These are phyloP conservation scores for Ceratocystis alfenasii DNA, from an alignment of 2,329 filamentous ascomycete species.

Conservation along the genomic window DNA sequence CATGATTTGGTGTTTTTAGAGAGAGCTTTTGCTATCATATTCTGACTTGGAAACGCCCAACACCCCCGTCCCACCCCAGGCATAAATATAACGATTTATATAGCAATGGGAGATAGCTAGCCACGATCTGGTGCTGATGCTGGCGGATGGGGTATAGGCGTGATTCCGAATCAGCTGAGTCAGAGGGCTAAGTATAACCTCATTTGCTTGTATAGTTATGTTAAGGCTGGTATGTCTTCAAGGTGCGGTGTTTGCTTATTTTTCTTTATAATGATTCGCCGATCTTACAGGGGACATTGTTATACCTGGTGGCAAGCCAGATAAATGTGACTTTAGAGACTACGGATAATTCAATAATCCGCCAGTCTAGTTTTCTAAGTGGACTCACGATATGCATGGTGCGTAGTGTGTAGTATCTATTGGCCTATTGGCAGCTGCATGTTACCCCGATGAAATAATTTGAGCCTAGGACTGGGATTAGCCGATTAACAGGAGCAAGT, in stretches of 20 bases:
- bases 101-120: neutral
- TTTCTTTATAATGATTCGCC: neutral
- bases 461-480: too few species aligned
- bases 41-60: constrained; percentile 44
- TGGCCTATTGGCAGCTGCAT: too few species aligned
- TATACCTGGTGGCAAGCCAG: neutral
- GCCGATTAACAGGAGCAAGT: too few species aligned
- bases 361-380: neutral
- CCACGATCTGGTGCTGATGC: neutral
- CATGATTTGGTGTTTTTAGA: neutral
- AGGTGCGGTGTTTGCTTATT: neutral
- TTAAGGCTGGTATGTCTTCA: neutral
- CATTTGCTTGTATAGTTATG: neutral
- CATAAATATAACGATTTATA: neutral
- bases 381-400: too few species aligned
- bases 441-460: too few species aligned
- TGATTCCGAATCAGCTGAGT: neutral
- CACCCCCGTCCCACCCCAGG: constrained; percentile 23
- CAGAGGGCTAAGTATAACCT: too few species aligned
- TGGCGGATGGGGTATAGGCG: neutral
- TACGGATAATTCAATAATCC: neutral
- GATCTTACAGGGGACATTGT: too few species aligned
- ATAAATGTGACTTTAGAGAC: neutral
- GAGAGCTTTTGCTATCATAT: constrained; percentile 33
- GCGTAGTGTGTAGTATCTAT: too few species aligned